Evolutionary conservation across 768 basidiomycete genomes (phyloP).

Genomic region (Termitomyces sp.): DNA sequence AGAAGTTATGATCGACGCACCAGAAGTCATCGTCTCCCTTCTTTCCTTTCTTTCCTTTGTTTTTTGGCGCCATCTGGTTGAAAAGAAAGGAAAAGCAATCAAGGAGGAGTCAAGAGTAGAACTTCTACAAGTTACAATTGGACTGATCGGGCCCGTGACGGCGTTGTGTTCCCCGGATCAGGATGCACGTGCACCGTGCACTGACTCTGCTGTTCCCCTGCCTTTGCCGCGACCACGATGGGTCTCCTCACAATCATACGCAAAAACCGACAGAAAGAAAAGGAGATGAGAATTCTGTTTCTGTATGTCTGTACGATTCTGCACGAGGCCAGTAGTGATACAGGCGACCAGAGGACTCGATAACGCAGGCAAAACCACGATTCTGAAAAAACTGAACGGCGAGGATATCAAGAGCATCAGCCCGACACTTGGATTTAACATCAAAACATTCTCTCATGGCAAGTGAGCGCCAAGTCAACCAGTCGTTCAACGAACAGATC

Average conservation of each 20-base stretch:
- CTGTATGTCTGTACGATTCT: slow-evolving; percentile 37
- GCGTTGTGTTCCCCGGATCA: neutral
- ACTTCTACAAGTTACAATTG: neutral
- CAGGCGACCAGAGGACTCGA: slow-evolving; percentile 75
- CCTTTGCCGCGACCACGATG: slow-evolving; percentile 60
- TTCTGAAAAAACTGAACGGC: slow-evolving; percentile 89
- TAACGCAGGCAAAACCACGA: slow-evolving; percentile 98
- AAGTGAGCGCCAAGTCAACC: slow-evolving; percentile 47
- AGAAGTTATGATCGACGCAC: slow-evolving; percentile 35
- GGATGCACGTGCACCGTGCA: slow-evolving; percentile 1
- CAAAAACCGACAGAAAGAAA: slow-evolving; percentile 93
- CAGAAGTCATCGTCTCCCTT: slow-evolving; percentile 82
- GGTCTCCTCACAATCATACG: slow-evolving; percentile 96
- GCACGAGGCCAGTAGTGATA: slow-evolving; percentile 7
- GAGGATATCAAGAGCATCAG: slow-evolving; percentile 88
- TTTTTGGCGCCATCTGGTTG: slow-evolving; percentile 47
- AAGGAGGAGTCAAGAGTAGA: neutral
- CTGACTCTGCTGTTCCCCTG: too few species aligned
- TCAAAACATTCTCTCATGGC: slow-evolving; percentile 91
- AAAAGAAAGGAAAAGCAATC: neutral
- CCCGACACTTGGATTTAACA: slow-evolving; percentile 97
- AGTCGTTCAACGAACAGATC: neutral
- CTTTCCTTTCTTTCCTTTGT: slow-evolving; percentile 87
- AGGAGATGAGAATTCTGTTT: slow-evolving; percentile 95
- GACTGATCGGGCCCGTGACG: slow-evolving; percentile 7